Base-by-base conservation (phyloP, 805 yeast species). In the Candida dajiaensis region DNA sequence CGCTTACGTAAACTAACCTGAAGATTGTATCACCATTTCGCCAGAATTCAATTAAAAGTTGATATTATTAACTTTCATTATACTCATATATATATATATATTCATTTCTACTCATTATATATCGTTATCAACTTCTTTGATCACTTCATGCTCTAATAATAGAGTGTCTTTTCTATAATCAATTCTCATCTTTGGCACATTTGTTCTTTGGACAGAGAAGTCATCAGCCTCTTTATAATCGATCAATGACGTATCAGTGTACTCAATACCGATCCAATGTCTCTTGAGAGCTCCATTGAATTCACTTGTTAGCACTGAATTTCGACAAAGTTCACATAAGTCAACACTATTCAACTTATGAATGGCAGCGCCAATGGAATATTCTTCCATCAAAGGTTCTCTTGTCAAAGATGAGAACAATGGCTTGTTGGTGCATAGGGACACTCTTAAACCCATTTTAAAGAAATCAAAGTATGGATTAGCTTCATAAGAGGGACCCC, bases 361-460 rank as follows among this genome's bases (percentile, higher is more conserved):
- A 16, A 61, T 57, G 1, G 59, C 51, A 7, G 53, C 64, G 3
- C 60, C 60, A 6, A 58, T 47, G 4, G 60, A 56, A 38, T 57
- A 61, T 38, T 61, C 65, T 25, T 61, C 65, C 22, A 61, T 59
- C 40, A 61, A 43, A 0, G 65, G 63, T 23, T 61, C 65, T 36
- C 59, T 45, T 1, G 65, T 61, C 12, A 57, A 21, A 11, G 56
- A 50, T 1, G 64, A 40, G 21, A 61, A 59, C 20, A 60, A 45
- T 1, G 64, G 63, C 31, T 56, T 60, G 36, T 52, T 50, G 1
- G 62, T 58, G 19, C 57, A 52, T 7, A 61, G 39, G 15, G 61
- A 43, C 8, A 59, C 58, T 13, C 42, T 44, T 51, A 61, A 41
- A 0, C 65, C 65, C 4, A 49, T 45, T 31, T 57, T 50, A 50